Base-by-base conservation (phyloP, 2,329 filamentous ascomycete species). In the Penicillium occitanis region DNA sequence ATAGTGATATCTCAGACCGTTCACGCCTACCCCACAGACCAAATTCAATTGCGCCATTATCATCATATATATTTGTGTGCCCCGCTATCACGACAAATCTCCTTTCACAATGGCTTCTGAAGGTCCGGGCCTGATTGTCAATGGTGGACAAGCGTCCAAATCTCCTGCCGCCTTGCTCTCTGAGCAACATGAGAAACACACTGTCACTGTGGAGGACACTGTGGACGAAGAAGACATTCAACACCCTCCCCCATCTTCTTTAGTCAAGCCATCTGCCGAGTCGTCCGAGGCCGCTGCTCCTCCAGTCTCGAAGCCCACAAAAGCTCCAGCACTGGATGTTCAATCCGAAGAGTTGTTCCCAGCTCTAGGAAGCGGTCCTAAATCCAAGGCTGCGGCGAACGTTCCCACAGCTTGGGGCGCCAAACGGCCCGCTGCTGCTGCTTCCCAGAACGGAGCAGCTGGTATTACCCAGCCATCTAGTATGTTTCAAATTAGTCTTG, bases 281-380 rank as follows among this genome's bases (percentile, higher is more conserved):
- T 62, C 57, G 19, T 42, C 57, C 13, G 46, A 51, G 19, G 28
- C 48, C n/a, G 46, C 61, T 48, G 48, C 35, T 11, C 55, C 65
- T 4, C 58, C 73, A 4, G 68, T 64, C 35, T 67, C 83, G 42
- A 82, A 86, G 65, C 67, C 75, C 30, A 74, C 75, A 37, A 66
- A 48, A 48, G 68, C 74, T 10, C 76, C 81, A 1, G 76, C 84
- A 62, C 82, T 97, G 68, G 92, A 98, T 78, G 93, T 92, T 22
- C 86, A 91, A 74, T 96, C 92, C 19, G 91, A 96, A 75, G 93
- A 98, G 79, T 83, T 91, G 67, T 99, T 99, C 85, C 95, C 95
- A n/a, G 89, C 93, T 72, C 87, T 99, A 57, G 94, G 93, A 63
- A 85, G 87, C 69, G 86, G 80, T 6, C 83, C 88, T 63, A 93